These are phyloP conservation scores for Lactifluus volemus DNA, from an alignment of 768 basidiomycete genomes.

Conservation along the genomic window DNA sequence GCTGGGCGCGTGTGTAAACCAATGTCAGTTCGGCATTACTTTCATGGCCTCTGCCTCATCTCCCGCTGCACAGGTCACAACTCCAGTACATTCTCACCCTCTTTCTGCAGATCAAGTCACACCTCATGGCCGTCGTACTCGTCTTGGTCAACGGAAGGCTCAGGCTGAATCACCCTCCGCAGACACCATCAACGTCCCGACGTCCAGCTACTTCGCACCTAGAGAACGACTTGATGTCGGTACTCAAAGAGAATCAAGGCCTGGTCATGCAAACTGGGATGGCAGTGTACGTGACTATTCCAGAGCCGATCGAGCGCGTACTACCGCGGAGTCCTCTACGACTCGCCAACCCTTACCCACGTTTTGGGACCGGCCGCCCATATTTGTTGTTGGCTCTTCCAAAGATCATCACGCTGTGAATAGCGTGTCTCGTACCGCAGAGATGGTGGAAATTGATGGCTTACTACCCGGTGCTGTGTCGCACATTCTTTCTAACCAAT, in stretches of 20 bases:
- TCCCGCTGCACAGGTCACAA: slow-evolving; percentile 27
- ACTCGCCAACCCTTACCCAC: slow-evolving; percentile 30
- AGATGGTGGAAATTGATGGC: slow-evolving; percentile 8
- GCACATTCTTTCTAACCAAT: slow-evolving; percentile 55
- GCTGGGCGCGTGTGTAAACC: not conserved
- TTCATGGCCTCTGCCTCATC: slow-evolving; percentile 21
- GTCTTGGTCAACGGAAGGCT: slow-evolving; percentile 29
- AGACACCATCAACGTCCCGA: slow-evolving; percentile 23
- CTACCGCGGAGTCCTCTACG: slow-evolving; percentile 27
- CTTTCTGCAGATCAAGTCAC: slow-evolving; percentile 49
- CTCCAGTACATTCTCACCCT: slow-evolving; percentile 64
- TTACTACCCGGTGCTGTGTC: slow-evolving; percentile 24
- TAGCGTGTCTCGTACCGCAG: not conserved
- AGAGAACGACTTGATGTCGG: slow-evolving; percentile 52
- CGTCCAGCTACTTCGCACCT: slow-evolving; percentile 51
- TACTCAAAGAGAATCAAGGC: slow-evolving; percentile 24
- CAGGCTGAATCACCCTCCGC: slow-evolving; percentile 21
- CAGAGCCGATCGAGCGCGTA: slow-evolving; percentile 30
- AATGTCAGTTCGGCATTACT: not conserved
- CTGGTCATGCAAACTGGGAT: slow-evolving; percentile 33
- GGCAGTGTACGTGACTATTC: slow-evolving; percentile 51
- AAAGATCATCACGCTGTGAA: slow-evolving; percentile 4
- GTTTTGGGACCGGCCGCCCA: slow-evolving; percentile 29
- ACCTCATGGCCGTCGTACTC: slow-evolving; percentile 38
- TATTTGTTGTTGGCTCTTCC: slow-evolving; percentile 19